Evolutionary conservation across 2,329 filamentous ascomycete species (phyloP), one percentile per base, ranked within the genome.

Genomic region (Cercospora citrullina): DNA sequence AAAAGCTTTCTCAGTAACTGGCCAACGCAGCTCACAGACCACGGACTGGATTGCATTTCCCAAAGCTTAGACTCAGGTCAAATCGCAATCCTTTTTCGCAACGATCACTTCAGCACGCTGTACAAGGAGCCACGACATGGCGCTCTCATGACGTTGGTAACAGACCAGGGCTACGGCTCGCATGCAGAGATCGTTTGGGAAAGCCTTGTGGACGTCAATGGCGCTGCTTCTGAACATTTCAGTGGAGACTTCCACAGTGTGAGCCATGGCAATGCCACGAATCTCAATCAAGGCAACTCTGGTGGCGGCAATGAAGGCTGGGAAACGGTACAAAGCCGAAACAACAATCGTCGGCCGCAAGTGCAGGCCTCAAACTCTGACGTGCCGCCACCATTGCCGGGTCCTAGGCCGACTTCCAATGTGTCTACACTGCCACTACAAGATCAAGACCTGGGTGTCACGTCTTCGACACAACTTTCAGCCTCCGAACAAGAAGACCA

Each of bases 101-200:
- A 99, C 75, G 94, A 99, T 76, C 95, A 99, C 78, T 99, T 99
- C 76, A 93, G 93, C 51, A 98, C 94, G 0, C 80, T 99, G 0
- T 97, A 96, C 80, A 92, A 94, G 69, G 93, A 98, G 74, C 93
- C 94, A 0, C 83, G 89, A 55, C 92, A 90, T 0, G 84, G 88
- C 48, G 86, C 91, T 72, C 84, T 98, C 1, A 87, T 94, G 71
- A 93, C 91, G 0, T 82, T 99, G 3, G 93, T 99, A 14, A 98
- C 95, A 0, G 95, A 99, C 77, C 91, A 93, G 28, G 95, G 95
- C 0, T 99, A 96, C 76, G 89, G 91, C 10, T 87, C 85, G 9
- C 93, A 97, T 73, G 90, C 93, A 16, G 94, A 98, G 77, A 89
- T 99, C 12, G 92, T 99, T 0, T 99, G 95, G 95, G 95, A 99